Evolutionary conservation across 208 protist genomes (phyloP).

Genomic region (Trypanosoma mega): DNA sequence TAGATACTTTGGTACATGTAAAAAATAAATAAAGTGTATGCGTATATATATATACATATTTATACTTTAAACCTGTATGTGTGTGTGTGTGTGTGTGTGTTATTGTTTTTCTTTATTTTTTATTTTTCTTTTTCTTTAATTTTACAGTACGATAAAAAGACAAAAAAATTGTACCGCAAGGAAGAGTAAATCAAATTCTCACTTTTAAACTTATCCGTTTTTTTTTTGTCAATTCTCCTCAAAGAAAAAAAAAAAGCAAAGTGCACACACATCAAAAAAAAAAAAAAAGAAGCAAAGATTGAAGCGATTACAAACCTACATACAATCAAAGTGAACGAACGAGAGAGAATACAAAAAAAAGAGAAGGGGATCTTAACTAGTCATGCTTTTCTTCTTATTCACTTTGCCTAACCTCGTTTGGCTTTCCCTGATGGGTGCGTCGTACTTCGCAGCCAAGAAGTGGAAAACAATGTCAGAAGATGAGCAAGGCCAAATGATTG

Average conservation of each 20-base stretch:
- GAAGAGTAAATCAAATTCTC: too few species aligned
- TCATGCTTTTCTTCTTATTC: not conserved
- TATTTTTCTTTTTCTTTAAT: slow-evolving; percentile 7
- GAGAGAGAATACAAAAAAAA: not conserved
- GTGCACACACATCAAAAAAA: not conserved
- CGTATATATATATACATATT: too few species aligned
- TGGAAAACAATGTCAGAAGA: slow-evolving; percentile 26
- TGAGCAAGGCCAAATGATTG: slow-evolving; percentile 21
- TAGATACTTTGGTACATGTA: not conserved
- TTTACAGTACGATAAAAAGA: too few species aligned
- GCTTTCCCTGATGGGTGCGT: slow-evolving; percentile 28
- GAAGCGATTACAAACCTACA: too few species aligned
- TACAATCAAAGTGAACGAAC: not conserved
- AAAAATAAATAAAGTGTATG: too few species aligned
- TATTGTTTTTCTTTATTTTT: slow-evolving; percentile 12
- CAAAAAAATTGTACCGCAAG: not conserved
- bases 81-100: slow-evolving; percentile 1
- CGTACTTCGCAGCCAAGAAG: slow-evolving; percentile 36
- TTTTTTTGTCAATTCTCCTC: not conserved
- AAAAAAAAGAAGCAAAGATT: not conserved
- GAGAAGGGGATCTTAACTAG: not conserved
- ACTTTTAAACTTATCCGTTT: not conserved
- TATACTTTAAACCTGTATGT: too few species aligned
- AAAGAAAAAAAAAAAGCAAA: not conserved
- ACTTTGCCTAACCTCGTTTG: slow-evolving; percentile 51